Conservation (phyloP, 2,329 filamentous ascomycete genomes). For the Colletotrichum lini region DNA sequence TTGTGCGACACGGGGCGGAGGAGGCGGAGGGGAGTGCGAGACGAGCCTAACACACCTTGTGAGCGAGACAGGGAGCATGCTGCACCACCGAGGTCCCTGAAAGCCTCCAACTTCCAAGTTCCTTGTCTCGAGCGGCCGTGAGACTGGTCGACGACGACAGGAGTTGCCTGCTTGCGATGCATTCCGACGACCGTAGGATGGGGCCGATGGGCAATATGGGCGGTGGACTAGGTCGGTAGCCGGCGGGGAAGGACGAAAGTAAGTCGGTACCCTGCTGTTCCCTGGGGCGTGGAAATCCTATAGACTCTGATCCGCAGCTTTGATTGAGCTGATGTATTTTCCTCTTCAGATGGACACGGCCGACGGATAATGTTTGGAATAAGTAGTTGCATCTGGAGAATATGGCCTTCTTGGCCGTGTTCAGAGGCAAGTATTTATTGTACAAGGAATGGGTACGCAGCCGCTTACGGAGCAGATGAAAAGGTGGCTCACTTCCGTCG, state of each 20-base stretch:
- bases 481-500: background rate
- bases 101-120: constrained; percentile 11
- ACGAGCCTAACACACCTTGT: constrained; percentile 5
- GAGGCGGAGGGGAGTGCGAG: constrained; percentile 21
- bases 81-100: background rate
- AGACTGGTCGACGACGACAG: constrained; percentile 1
- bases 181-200: constrained; percentile 11
- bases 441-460: background rate
- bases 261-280: background rate
- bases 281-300: constrained; percentile 17
- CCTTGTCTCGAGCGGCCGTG: constrained; percentile 7
- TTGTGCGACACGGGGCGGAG: constrained; percentile 16
- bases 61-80: constrained; percentile 9
- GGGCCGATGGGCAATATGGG: background rate
- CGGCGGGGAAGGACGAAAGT: background rate
- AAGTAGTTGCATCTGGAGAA: background rate
- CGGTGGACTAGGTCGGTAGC: constrained; percentile 2
- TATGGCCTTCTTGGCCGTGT: background rate
- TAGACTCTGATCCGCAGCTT: background rate
- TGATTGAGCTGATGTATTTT: background rate
- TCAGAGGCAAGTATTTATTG: background rate
- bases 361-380: background rate
- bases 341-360: background rate
- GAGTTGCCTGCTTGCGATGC: constrained; percentile 11
- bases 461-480: background rate